These are phyloP conservation scores for Chaetomium globosum DNA, from an alignment of 2,329 filamentous ascomycete genomes.

Conservation along the genomic window DNA sequence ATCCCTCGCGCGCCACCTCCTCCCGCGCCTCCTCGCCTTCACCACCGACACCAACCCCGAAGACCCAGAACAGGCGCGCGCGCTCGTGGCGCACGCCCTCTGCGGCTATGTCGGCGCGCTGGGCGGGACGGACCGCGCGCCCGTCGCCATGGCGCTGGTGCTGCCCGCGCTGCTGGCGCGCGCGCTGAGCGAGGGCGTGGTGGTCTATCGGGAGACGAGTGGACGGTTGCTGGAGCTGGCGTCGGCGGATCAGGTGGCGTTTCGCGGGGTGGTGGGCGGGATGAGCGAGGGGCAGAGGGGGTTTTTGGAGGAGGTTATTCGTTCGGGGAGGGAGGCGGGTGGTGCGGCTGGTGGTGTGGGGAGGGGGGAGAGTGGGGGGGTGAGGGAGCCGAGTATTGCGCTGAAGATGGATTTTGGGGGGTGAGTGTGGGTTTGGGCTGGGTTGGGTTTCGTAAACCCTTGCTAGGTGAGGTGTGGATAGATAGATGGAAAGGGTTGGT, in stretches of 20 bases:
- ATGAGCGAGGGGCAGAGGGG: conserved; percentile 71
- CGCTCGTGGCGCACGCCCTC: conserved; percentile 72
- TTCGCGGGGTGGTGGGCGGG: conserved; percentile 71
- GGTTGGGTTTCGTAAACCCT: not conserved
- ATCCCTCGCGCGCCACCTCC: conserved; percentile 71
- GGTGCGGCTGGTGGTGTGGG: conserved; percentile 36
- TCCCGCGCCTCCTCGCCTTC: conserved; percentile 77
- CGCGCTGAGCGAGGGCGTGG: conserved; percentile 62
- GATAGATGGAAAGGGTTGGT: not conserved
- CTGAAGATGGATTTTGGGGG: conserved; percentile 89
- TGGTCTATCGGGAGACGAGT: conserved; percentile 72
- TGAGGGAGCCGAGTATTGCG: conserved; percentile 75
- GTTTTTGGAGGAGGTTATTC: conserved; percentile 80
- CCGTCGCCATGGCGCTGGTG: conserved; percentile 72
- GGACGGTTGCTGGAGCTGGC: conserved; percentile 78
- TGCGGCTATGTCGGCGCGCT: conserved; percentile 66
- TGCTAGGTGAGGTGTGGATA: not conserved
- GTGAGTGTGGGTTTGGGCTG: conserved; percentile 27
- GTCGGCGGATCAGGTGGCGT: conserved; percentile 69
- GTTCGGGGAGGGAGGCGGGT: conserved; percentile 58
- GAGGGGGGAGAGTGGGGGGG: conserved; percentile 26
- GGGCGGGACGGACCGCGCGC: conserved; percentile 48
- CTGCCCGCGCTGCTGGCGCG: conserved; percentile 75
- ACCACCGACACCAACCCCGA: conserved; percentile 69
- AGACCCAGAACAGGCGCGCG: conserved; percentile 75